Base-by-base conservation (phyloP, 2,329 filamentous ascomycete species). In the Fusarium sacchari region DNA sequence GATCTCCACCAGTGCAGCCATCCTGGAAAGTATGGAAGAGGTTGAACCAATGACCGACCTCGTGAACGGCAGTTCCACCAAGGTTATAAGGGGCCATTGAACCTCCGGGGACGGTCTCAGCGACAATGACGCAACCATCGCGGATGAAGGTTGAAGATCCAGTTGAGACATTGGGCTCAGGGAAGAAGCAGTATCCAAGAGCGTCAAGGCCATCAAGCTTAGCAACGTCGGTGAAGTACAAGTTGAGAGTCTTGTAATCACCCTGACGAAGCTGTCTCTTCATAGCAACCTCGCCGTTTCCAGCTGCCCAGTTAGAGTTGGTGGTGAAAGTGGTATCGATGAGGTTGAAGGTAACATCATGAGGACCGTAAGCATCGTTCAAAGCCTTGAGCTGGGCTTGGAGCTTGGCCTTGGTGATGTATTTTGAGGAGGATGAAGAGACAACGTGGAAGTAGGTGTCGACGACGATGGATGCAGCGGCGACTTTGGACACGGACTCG, bases 161-260 rank as follows among this genome's bases (percentile, higher is more conserved):
- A 2, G 73, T 42, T 4, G 63, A 71, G 3, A 73, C 64, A 1
- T 57, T 69, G 40, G 79, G 65, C 30, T 69, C 77, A 13, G 86
- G 85, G 79, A 85, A 86, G 77, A 83, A 83, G 80, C 84, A 86
- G 77, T 84, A 86, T n/a, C 86, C 86, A 4, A 75, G 74, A 53
- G 73, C 74, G 1, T 43, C 40, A 22, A 32, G 42, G 7, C 75
- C 73, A 1, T 72, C 69, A 40, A 73, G 32, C 47, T 72, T 75
- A 10, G 73, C 60, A 13, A 55, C 34, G 3, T 75, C 72, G 3
- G 68, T 60, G 49, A 82, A 81, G 64, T 84, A 82, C 43, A 85
- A 75, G 73, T 79, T 83, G 12, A 83, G 79, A n/a, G 77, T 77
- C 30, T 67, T 69, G 78, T 86, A 87, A 64, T 80, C 80, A 52